Conservation (phyloP, 345 rosid genomes). For the Atalantia buxifolia region DNA sequence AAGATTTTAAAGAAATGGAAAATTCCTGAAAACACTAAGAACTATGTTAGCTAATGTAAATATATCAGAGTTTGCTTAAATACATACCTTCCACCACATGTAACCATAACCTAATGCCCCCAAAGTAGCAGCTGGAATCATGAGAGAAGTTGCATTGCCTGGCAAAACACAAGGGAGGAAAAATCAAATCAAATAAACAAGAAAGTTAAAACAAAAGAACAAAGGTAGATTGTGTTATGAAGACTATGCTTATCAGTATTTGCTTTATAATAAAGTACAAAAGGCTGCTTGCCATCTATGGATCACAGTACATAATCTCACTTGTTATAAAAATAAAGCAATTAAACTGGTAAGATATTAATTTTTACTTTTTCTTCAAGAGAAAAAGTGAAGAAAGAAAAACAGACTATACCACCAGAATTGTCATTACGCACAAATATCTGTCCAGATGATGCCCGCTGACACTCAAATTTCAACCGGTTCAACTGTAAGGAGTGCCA, state of each 20-base stretch:
- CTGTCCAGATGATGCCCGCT: constrained; percentile 62
- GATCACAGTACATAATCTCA: background rate
- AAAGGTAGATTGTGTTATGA: background rate
- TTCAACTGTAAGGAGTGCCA: constrained; percentile 39
- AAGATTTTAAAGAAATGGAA: background rate
- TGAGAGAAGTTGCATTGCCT: constrained; percentile 57
- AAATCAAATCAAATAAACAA: background rate
- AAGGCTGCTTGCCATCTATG: background rate
- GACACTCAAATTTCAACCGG: constrained; percentile 63
- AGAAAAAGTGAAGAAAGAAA: background rate
- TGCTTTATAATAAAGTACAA: background rate
- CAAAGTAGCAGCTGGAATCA: constrained; percentile 74
- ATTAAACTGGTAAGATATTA: background rate
- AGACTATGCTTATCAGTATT: background rate
- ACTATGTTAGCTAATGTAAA: background rate
- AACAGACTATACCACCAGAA: constrained; percentile 40
- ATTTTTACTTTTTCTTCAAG: background rate
- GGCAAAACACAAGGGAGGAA: background rate
- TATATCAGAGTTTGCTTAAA: background rate
- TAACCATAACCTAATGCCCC: constrained; percentile 97
- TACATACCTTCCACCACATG: constrained; percentile 97
- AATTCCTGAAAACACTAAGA: background rate
- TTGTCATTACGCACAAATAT: constrained; percentile 76
- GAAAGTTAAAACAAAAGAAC: background rate
- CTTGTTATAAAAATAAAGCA: background rate